Conservation (phyloP, 495 filamentous ascomycete genomes). For the Lasiosphaeria miniovina region DNA sequence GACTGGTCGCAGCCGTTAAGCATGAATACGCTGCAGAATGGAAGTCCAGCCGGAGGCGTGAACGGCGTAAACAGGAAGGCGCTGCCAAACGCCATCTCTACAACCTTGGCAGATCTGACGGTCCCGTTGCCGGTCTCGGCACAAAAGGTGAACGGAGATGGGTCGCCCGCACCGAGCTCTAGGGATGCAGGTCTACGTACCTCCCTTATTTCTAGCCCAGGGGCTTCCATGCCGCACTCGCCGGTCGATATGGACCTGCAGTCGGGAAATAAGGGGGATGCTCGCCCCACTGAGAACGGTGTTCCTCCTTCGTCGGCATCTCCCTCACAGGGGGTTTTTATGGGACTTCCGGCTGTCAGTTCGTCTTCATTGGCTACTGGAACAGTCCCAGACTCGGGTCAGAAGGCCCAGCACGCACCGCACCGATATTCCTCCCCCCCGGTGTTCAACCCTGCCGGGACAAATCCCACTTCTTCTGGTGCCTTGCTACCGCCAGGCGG, state of each 20-base stretch:
- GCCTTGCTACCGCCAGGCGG: conserved; percentile 39
- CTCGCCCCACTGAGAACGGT: conserved; percentile 29
- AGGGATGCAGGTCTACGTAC: conserved; percentile 17
- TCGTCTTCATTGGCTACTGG: conserved; percentile 38
- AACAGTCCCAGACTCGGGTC: conserved; percentile 40
- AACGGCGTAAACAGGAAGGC: conserved; percentile 18
- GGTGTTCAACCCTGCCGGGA: conserved; percentile 45
- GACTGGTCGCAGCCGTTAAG: conserved; percentile 19
- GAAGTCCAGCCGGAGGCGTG: conserved; percentile 17
- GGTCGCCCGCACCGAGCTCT: conserved; percentile 3
- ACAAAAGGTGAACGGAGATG: conserved; percentile 8
- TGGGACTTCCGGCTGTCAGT: conserved; percentile 11
- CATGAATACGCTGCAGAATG: conserved; percentile 30
- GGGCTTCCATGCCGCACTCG: conserved; percentile 30
- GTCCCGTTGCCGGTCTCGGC: conserved; percentile 2
- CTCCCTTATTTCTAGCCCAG: conserved; percentile 31
- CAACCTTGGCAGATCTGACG: conserved; percentile 25
- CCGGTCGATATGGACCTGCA: conserved; percentile 34
- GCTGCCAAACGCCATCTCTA: conserved; percentile 19
- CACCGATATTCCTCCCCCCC: conserved; percentile 79
- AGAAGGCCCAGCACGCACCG: conserved; percentile 38
- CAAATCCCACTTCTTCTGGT: conserved; percentile 41
- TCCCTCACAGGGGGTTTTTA: conserved; percentile 3
- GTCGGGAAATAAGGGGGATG: conserved; percentile 30
- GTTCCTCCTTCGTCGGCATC: conserved; percentile 13